phyloP scores from a whole-genome alignment of 1,139 yeast genomes.

The Saccharomyces hybrid region DNA sequence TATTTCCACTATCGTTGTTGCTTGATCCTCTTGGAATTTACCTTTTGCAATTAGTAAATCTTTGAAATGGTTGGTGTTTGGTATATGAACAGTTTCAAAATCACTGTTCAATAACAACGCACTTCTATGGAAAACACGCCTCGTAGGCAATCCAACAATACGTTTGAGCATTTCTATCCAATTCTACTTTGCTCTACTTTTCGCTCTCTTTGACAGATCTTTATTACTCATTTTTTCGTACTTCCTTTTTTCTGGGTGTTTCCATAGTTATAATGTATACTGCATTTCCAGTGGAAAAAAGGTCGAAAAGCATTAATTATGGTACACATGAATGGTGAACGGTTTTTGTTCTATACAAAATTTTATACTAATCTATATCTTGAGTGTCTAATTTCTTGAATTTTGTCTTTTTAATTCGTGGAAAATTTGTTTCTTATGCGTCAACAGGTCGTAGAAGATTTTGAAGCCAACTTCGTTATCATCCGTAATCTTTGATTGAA shows the following conservation, averaged over 20 bases:
- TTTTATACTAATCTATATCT: not conserved
- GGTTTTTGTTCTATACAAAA: not conserved
- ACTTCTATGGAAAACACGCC: conserved; percentile 11
- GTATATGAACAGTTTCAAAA: conserved; percentile 25
- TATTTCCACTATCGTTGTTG: conserved; percentile 71
- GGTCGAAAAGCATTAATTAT: not conserved
- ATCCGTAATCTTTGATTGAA: conserved; percentile 39
- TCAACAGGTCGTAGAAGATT: conserved; percentile 56
- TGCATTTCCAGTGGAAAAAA: not conserved
- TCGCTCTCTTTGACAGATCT: not conserved
- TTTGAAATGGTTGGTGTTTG: conserved; percentile 25
- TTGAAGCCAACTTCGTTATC: conserved; percentile 55
- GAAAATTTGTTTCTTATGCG: conserved; percentile 53
- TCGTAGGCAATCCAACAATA: conserved; percentile 6
- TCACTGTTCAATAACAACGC: conserved; percentile 7
- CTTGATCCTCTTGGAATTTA: conserved; percentile 70
- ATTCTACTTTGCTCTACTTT: not conserved
- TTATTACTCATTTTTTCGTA: not conserved
- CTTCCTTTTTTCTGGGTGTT: not conserved
- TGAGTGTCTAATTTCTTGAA: conserved; percentile 9
- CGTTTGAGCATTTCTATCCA: not conserved
- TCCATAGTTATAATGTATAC: not conserved
- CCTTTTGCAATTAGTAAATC: conserved; percentile 43
- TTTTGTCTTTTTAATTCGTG: conserved; percentile 36
- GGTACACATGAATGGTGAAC: not conserved